Evolutionary conservation across 2,329 filamentous ascomycete genomes (phyloP), one percentile per base, ranked within the genome.

Genomic region (Diaporthe helianthi): DNA sequence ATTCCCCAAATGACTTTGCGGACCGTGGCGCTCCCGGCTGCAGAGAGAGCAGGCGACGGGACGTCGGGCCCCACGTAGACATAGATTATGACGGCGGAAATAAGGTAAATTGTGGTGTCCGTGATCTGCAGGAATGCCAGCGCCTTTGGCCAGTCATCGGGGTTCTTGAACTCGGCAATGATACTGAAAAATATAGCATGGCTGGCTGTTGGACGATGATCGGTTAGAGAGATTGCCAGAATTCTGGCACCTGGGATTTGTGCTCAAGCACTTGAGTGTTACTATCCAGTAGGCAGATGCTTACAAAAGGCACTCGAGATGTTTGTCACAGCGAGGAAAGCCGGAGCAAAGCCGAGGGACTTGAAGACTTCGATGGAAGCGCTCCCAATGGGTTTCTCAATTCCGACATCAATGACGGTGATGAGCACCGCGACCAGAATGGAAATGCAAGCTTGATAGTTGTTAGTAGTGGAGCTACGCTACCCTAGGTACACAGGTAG

Each of bases 151-250:
- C 76, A 79, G 26, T 79, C 77, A 65, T 81, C 78, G 0, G 89
- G 88, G 51, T 87, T 81, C 74, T 86, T 84, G 76, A 92, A 83
- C 76, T 92, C 90, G 51, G 85, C 83, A 73, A 90, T 87, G 76
- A 92, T 85, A 71, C 83, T 84, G 78, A 91, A 91, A 80, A 91
- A 92, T 70, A 87, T 88, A 19, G 89, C 86, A 74, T 91, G 88
- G 55, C 55, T 61, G 7, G 55, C 55, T 61, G 41, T 33, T 31
- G 7, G 26, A 47, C 3, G 29, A 47, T 15, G 4, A 19, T 22
- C 15, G 41, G 12, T 61, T 8, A 61, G 55, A 22, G 10, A n/a
- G n/a, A n/a, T 17, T 12, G 4, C 7, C 24, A n/a, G 15, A 10
- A 41, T 19, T 33, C 12, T 24, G 26, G 22, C 0, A 17, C 36